Conservation (phyloP, 1,284 basidiomycete genomes). For the Cryptococcus maquisensis region DNA sequence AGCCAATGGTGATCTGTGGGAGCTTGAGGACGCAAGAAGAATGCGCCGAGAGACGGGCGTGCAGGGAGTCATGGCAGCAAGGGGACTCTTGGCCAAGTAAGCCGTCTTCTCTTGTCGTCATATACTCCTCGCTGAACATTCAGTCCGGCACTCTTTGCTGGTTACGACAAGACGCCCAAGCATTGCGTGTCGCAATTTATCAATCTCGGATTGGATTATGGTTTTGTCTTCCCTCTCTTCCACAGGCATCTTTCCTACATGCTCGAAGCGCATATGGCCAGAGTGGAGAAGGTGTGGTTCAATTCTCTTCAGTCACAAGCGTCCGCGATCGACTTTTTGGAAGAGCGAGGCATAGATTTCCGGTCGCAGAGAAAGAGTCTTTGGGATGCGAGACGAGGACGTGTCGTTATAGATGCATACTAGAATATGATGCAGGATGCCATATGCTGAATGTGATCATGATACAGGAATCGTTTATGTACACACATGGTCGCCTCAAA, state of each 20-base stretch:
- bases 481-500: background rate
- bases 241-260: constrained; percentile 56
- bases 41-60: constrained; percentile 53
- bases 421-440: background rate
- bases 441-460: background rate
- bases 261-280: constrained; percentile 53
- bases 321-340: constrained; percentile 53
- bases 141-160: constrained; percentile 55
- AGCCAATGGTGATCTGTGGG: constrained; percentile 59
- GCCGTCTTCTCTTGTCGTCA: constrained; percentile 25
- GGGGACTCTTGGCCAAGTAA: constrained; percentile 59
- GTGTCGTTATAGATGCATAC: background rate
- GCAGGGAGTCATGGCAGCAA: constrained; percentile 57
- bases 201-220: constrained; percentile 51
- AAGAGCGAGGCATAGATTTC: constrained; percentile 42
- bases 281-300: constrained; percentile 54
- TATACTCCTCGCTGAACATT: background rate
- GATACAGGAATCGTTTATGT: background rate
- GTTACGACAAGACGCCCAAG: constrained; percentile 52
- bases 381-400: constrained; percentile 34
- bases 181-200: constrained; percentile 54
- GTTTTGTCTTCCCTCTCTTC: constrained; percentile 54
- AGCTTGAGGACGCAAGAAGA: constrained; percentile 49
- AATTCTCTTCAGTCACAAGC: constrained; percentile 53
- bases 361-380: constrained; percentile 14